phyloP scores from a whole-genome alignment of 2,329 filamentous ascomycete species.

The Ophiostoma himal-ulmi region DNA sequence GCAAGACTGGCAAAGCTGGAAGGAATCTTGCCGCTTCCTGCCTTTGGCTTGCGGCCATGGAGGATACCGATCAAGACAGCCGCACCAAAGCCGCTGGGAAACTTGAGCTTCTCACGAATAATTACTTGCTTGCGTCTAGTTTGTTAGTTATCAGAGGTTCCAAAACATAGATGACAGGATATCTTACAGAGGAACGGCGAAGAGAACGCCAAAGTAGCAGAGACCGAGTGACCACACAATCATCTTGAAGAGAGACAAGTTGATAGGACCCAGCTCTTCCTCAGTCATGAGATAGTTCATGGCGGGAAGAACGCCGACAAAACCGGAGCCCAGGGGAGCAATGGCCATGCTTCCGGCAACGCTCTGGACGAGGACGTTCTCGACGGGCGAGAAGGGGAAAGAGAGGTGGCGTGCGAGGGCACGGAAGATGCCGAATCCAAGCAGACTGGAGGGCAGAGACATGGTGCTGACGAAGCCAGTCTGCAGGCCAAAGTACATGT shows the following conservation, averaged over 20 bases:
- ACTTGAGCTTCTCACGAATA: slow-evolving; percentile 83
- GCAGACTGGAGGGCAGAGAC: slow-evolving; percentile 92
- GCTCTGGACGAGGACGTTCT: slow-evolving; percentile 94
- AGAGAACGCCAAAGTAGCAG: slow-evolving; percentile 94
- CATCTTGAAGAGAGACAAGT: slow-evolving; percentile 67
- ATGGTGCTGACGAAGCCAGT: slow-evolving; percentile 61
- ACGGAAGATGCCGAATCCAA: slow-evolving; percentile 93
- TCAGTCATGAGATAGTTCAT: slow-evolving; percentile 76
- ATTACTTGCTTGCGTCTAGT: slow-evolving; percentile 63
- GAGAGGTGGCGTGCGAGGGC: slow-evolving; percentile 64
- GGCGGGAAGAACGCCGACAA: slow-evolving; percentile 91
- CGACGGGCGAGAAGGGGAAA: slow-evolving; percentile 84
- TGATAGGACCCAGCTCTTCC: slow-evolving; percentile 72
- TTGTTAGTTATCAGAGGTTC: not conserved
- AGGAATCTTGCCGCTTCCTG: slow-evolving; percentile 18
- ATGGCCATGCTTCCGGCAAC: slow-evolving; percentile 93
- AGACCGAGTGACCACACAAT: slow-evolving; percentile 88
- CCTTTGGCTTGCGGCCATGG: slow-evolving; percentile 50
- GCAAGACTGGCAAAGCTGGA: slow-evolving; percentile 31
- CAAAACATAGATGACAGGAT: not conserved
- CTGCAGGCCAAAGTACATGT: slow-evolving; percentile 91
- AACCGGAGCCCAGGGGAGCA: slow-evolving; percentile 92
- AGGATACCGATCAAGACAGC: slow-evolving; percentile 88
- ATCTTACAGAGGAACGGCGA: slow-evolving; percentile 72
- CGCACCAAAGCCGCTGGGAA: slow-evolving; percentile 92